phyloP scores from a whole-genome alignment of 2,329 filamentous ascomycete species.

The Nothophaeocryptopus gaeumannii region DNA sequence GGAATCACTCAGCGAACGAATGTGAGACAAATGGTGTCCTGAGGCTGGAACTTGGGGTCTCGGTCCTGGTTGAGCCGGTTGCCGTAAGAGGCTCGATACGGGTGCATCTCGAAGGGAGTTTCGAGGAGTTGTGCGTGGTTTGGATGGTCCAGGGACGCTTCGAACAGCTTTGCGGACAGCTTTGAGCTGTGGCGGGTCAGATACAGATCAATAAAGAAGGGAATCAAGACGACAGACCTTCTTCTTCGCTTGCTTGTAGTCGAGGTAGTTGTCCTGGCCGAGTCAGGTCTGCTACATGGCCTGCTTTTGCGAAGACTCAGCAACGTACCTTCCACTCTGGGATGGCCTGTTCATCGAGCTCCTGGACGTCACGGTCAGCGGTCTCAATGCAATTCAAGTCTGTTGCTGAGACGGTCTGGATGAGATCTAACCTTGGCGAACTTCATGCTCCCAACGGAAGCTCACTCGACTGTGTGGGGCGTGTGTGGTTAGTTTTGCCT shows the following conservation, averaged over 20 bases:
- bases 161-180: conserved; percentile 10
- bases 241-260: conserved; percentile 65
- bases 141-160: conserved; percentile 7
- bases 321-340: conserved; percentile 74
- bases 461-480: no score
- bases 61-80: no score
- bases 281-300: background rate
- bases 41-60: no score
- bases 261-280: conserved; percentile 69
- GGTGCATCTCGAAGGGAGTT: conserved; percentile 16
- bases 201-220: background rate
- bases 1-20: conserved; percentile 12
- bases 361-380: conserved; percentile 33
- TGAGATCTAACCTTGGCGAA: conserved; percentile 21
- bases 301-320: background rate
- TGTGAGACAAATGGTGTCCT: no score
- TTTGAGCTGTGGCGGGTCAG: conserved; percentile 6
- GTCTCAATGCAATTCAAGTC: background rate
- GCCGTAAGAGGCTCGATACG: conserved; percentile 9
- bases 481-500: no score
- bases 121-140: conserved; percentile 7
- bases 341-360: conserved; percentile 82
- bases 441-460: conserved; percentile 18
- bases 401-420: background rate
- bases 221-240: background rate